Percentiles rank a stretch among this genome's conserved stretches.
Evolutionary conservation across 2,329 filamentous ascomycete species (phyloP).

Genomic region (Colletotrichum graminicola): DNA sequence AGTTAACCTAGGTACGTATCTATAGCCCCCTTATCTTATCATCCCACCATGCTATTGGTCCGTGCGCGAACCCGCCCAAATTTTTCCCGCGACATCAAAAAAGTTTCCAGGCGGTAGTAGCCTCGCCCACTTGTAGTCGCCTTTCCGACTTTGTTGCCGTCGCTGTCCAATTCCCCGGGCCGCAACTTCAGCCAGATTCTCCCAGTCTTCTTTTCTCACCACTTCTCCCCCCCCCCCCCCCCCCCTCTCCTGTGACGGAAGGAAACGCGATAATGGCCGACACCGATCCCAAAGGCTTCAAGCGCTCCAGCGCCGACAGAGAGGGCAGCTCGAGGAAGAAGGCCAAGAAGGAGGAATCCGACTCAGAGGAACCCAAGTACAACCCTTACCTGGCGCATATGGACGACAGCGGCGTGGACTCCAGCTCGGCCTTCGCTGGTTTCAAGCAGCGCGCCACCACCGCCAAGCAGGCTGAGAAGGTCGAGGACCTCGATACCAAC

Average conservation of each 20-base stretch:
- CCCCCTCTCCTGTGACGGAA: neutral
- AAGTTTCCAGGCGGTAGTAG: constrained; percentile 31
- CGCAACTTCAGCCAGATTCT: constrained; percentile 33
- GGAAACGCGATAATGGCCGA: constrained; percentile 55
- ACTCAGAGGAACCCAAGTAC: constrained; percentile 52
- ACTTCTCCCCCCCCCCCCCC: too few relatives aligned
- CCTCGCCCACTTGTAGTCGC: constrained; percentile 15
- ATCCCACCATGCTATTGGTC: constrained; percentile 34
- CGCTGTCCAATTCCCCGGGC: constrained; percentile 18
- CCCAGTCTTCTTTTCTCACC: constrained; percentile 4
- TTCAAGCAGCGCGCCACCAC: constrained; percentile 87
- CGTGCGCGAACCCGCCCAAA: constrained; percentile 32
- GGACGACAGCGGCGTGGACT: constrained; percentile 61
- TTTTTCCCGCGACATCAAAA: constrained; percentile 41
- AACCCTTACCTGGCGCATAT: constrained; percentile 96
- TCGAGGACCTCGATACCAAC: constrained; percentile 85
- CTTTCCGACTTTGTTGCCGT: constrained; percentile 21
- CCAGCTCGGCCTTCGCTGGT: constrained; percentile 66
- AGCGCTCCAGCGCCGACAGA: constrained; percentile 59
- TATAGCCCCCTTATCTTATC: constrained; percentile 32
- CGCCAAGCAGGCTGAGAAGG: constrained; percentile 76
- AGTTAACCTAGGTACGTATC: neutral
- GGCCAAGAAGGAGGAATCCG: constrained; percentile 53
- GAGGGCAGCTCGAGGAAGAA: constrained; percentile 60
- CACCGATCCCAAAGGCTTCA: constrained; percentile 51